Base-by-base conservation (phyloP, 306 rosid species). In the Sphenostylis stenocarpa region DNA sequence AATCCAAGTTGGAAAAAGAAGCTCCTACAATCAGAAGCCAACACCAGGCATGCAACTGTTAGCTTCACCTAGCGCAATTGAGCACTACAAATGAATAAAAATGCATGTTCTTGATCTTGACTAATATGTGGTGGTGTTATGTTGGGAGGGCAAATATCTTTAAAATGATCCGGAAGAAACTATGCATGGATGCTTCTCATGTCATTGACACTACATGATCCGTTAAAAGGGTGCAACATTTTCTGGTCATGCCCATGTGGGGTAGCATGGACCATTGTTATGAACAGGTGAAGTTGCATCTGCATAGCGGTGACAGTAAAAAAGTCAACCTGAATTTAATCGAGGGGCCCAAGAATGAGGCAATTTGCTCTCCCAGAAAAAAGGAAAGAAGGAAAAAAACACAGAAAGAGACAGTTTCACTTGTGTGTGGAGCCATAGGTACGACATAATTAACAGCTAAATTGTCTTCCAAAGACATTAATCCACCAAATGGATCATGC, bases 141-240 rank as follows among this genome's bases (percentile, higher is more conserved):
- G 7, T 7, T 44, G 29, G 24, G 20, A 38, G 52, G 53, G 45
- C 9, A 67, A 69, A 58, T 83, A 74, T 78, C 75, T 64, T 24
- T 6, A 62, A 28, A 52, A 63, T 62, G 68, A 68, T 69, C 31
- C 39, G 28, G 20, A 23, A 39, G 58, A 39, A 55, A 78, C 76
- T 77, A 72, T 82, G 80, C 80, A 80, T 72, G 80, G 80, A 34
- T 77, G 79, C 69, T 57, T 72, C 73, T 84, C 23, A 65, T 19
- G 63, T 80, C 60, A 68, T 14, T 79, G 71, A 58, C 23, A 49
- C 45, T 62, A 41, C 72, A 73, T 64, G 84, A 70, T 62, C 63
- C 43, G 45, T 60, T 73, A 67, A 20, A 83, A 48, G 45, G 83
- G 77, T 17, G 15, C 71, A 56, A 28, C 53, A 65, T 44, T 76